These are phyloP conservation scores for Cadophora luteo-olivacea DNA, from an alignment of 2,329 filamentous ascomycete genomes.

Conservation along the genomic window DNA sequence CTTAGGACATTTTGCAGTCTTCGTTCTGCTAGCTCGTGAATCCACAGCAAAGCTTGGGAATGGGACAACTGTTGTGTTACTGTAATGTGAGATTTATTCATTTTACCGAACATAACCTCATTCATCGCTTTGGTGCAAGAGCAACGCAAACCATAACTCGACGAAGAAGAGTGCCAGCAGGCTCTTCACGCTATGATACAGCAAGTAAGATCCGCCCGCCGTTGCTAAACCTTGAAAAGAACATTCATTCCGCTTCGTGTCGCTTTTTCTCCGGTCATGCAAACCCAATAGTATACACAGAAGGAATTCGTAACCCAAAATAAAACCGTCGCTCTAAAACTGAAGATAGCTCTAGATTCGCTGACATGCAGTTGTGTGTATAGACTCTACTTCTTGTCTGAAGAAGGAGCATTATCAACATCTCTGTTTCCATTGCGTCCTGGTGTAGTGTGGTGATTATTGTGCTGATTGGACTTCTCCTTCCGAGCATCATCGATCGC, in stretches of 20 bases:
- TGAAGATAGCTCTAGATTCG: slow-evolving; percentile 25
- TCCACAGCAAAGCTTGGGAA: not conserved
- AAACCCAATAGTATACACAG: slow-evolving; percentile 44
- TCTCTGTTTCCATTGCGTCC: slow-evolving; percentile 39
- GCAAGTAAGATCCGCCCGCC: slow-evolving; percentile 26
- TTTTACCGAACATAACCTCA: not conserved
- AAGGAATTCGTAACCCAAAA: slow-evolving; percentile 29
- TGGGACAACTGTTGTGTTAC: not conserved
- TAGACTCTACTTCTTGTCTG: slow-evolving; percentile 39
- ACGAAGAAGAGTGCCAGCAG: slow-evolving; percentile 22
- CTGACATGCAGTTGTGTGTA: slow-evolving; percentile 28
- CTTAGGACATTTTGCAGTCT: not conserved
- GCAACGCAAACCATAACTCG: slow-evolving; percentile 18
- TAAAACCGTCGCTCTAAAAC: slow-evolving; percentile 30
- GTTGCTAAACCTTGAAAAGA: slow-evolving; percentile 33
- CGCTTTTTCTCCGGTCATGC: slow-evolving; percentile 42
- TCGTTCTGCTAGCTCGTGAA: not conserved
- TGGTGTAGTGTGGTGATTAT: slow-evolving; percentile 41
- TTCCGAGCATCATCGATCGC: slow-evolving; percentile 91
- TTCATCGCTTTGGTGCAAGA: not conserved
- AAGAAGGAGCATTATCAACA: slow-evolving; percentile 31
- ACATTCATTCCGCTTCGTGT: slow-evolving; percentile 33
- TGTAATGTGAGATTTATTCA: slow-evolving; percentile 6
- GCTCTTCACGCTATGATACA: slow-evolving; percentile 35
- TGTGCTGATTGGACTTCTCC: slow-evolving; percentile 71